These are phyloP conservation scores for Colletotrichum cereale DNA, from an alignment of 2,329 filamentous ascomycete species.

Conservation along the genomic window DNA sequence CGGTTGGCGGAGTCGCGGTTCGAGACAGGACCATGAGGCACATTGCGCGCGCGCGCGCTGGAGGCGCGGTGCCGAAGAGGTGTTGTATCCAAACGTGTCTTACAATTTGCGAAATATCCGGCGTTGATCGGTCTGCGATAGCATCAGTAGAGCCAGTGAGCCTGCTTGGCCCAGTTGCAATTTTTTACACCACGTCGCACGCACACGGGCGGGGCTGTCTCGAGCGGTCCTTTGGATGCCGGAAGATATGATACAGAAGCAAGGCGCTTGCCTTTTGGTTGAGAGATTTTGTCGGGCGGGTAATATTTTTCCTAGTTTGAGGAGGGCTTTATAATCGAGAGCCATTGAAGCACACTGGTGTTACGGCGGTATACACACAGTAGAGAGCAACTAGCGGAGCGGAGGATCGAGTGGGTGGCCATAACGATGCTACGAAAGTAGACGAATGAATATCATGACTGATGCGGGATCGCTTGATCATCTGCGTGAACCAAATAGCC, in stretches of 20 bases:
- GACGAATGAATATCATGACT: constrained; percentile 40
- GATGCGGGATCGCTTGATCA: constrained; percentile 33
- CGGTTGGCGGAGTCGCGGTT: background rate
- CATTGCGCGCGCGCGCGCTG: background rate
- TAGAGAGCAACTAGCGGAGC: constrained; percentile 38
- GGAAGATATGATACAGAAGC: background rate
- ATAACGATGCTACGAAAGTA: constrained; percentile 38
- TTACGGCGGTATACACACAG: constrained; percentile 11
- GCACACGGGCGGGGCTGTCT: constrained; percentile 11
- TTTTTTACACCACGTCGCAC: constrained; percentile 22
- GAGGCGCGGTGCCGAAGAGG: background rate
- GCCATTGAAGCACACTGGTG: background rate
- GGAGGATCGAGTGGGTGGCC: constrained; percentile 20
- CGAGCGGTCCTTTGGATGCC: constrained; percentile 7
- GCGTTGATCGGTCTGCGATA: constrained; percentile 36
- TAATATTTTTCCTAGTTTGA: background rate
- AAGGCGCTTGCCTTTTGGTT: constrained; percentile 7
- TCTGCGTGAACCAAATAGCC: background rate
- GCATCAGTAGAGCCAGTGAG: constrained; percentile 33
- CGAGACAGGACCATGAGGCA: background rate
- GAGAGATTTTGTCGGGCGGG: constrained; percentile 3
- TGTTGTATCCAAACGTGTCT: constrained; percentile 16
- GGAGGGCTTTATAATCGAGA: background rate
- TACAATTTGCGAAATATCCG: constrained; percentile 15
- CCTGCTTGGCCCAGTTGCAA: constrained; percentile 16